phyloP scores from a whole-genome alignment of 805 yeast genomes.

The Candida awuae region DNA sequence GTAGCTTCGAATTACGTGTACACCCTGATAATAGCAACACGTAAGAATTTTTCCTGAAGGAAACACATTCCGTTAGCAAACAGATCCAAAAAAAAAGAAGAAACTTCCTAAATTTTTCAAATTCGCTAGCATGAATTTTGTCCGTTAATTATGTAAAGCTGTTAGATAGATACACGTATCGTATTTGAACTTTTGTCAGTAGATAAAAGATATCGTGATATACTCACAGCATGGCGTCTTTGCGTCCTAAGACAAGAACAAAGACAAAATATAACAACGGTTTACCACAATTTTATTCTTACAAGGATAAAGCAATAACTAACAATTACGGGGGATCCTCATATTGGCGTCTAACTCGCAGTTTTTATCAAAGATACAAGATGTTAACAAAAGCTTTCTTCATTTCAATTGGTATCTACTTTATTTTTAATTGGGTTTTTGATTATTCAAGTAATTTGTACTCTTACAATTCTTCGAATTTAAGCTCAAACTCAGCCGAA shows the following conservation, averaged over 20 bases:
- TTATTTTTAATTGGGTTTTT: slow-evolving; percentile 24
- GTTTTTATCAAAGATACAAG: slow-evolving; percentile 18
- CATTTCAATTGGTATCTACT: slow-evolving; percentile 34
- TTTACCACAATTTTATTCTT: slow-evolving; percentile 39
- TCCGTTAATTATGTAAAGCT: too few relatives aligned
- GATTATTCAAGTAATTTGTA: background rate
- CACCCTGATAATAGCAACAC: too few relatives aligned
- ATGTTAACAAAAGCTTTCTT: slow-evolving; percentile 40
- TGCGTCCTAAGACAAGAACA: slow-evolving; percentile 12
- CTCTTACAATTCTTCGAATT: background rate
- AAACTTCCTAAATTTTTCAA: too few relatives aligned
- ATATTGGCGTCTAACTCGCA: slow-evolving; percentile 5
- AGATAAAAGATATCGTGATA: too few relatives aligned
- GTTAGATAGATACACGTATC: too few relatives aligned
- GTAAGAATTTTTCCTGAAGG: too few relatives aligned
- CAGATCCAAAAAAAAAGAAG: too few relatives aligned
- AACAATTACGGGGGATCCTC: slow-evolving; percentile 8
- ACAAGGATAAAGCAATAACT: slow-evolving; percentile 38
- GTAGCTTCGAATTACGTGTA: too few relatives aligned
- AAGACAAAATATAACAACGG: slow-evolving; percentile 22
- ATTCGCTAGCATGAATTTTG: too few relatives aligned
- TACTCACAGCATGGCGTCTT: slow-evolving; percentile 11
- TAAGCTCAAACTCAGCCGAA: slow-evolving; percentile 9
- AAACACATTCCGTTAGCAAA: too few relatives aligned
- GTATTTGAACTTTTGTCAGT: too few relatives aligned